Evolutionary conservation across 352 stramenopile species (phyloP).

Genomic region (Phytopythium delawarense): DNA sequence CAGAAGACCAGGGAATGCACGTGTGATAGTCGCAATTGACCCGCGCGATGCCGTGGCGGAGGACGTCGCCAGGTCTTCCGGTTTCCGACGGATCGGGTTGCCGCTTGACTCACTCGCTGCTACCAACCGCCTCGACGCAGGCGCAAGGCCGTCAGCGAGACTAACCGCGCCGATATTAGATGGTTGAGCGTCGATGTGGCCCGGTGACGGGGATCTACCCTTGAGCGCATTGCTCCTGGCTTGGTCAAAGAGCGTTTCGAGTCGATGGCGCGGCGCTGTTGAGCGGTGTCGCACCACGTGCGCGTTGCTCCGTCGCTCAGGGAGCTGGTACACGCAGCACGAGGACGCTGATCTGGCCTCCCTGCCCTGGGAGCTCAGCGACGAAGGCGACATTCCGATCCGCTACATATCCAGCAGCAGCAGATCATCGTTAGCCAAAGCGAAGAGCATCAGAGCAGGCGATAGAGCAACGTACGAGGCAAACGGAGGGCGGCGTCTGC

Average conservation of each 20-base stretch:
- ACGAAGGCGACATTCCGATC: conserved; percentile 12
- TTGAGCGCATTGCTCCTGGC: not conserved
- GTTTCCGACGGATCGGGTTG: not conserved
- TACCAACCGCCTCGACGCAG: conserved; percentile 14
- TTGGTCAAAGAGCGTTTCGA: conserved; percentile 11
- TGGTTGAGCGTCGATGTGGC: not conserved
- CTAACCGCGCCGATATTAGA: not conserved
- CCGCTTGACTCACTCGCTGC: conserved; percentile 7
- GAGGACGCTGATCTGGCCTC: conserved; percentile 7
- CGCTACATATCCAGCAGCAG: not conserved
- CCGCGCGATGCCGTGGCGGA: not conserved
- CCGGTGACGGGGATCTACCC: not conserved
- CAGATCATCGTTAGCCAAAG: not conserved
- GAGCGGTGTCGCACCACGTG: conserved; percentile 8
- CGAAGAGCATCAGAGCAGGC: conserved; percentile 7
- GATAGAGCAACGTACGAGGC: conserved; percentile 15
- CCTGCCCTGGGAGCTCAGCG: not conserved
- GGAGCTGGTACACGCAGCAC: conserved; percentile 25
- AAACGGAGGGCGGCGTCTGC: conserved; percentile 18
- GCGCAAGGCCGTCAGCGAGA: conserved; percentile 2
- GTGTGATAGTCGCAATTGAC: not conserved
- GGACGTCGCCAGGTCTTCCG: not conserved
- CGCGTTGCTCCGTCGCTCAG: conserved; percentile 14
- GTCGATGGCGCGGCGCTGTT: not conserved
- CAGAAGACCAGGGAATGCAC: not conserved